Evolutionary conservation across 805 yeast species (phyloP).

Genomic region (Candida verbasci): DNA sequence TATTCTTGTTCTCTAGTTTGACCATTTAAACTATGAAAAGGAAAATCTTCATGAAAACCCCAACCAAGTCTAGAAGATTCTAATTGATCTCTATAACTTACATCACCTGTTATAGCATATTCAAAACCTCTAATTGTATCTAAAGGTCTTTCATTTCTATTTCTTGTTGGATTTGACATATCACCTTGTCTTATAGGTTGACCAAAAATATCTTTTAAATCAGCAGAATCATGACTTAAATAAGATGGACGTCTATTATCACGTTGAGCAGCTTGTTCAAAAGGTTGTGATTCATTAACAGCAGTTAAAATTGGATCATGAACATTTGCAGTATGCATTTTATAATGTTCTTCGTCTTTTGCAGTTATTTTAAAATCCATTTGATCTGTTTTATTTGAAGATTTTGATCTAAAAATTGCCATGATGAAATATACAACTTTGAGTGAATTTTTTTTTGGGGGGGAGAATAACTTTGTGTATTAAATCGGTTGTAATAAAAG

Average conservation of each 20-base stretch:
- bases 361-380: conserved; percentile 24
- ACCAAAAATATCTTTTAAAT: conserved; percentile 82
- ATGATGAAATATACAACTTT: conserved; percentile 15
- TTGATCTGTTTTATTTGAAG: conserved; percentile 16
- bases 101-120: conserved; percentile 90
- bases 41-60: conserved; percentile 81
- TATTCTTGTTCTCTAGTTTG: conserved; percentile 18
- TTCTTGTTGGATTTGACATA: conserved; percentile 87
- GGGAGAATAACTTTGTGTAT: no score
- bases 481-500: no score
- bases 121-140: conserved; percentile 95
- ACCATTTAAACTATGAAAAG: conserved; percentile 36
- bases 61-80: conserved; percentile 80
- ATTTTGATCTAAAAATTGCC: conserved; percentile 31
- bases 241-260: conserved; percentile 37
- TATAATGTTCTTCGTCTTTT: conserved; percentile 38
- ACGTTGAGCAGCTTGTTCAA: conserved; percentile 51
- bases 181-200: conserved; percentile 74
- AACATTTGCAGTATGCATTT: conserved; percentile 62
- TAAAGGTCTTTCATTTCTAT: conserved; percentile 92
- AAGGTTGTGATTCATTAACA: conserved; percentile 94
- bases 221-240: conserved; percentile 46
- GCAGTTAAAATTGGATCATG: conserved; percentile 88
- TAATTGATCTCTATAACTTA: conserved; percentile 69
- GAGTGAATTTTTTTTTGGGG: no score